phyloP scores from a whole-genome alignment of 331 rosid genomes.

The Rhamnella rubrinervis region DNA sequence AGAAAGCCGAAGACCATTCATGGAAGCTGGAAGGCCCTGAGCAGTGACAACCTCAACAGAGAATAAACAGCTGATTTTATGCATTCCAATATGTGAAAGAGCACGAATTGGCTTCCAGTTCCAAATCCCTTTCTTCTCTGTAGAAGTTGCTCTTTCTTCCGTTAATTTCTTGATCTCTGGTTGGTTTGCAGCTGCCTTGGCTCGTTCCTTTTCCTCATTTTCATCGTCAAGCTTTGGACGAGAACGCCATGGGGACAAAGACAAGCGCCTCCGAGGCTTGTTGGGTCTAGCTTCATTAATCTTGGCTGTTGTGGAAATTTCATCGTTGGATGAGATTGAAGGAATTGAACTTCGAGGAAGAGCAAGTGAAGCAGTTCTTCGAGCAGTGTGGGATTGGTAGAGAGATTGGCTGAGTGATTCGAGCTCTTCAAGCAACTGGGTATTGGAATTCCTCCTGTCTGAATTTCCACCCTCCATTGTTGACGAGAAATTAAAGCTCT shows the following conservation, averaged over 20 bases:
- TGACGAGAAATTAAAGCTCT: background rate
- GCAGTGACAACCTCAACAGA: slow-evolving; percentile 82
- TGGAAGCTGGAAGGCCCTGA: slow-evolving; percentile 89
- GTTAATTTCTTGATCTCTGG: slow-evolving; percentile 30
- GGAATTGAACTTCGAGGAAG: slow-evolving; percentile 70
- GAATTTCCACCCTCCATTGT: slow-evolving; percentile 56
- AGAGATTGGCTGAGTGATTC: slow-evolving; percentile 85
- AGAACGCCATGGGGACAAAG: slow-evolving; percentile 90
- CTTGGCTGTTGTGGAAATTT: slow-evolving; percentile 25
- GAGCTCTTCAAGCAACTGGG: slow-evolving; percentile 76
- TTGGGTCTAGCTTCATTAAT: slow-evolving; percentile 23
- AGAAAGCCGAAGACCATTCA: slow-evolving; percentile 86
- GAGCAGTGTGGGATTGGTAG: slow-evolving; percentile 57
- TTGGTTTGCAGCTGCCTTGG: slow-evolving; percentile 22
- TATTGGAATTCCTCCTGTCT: slow-evolving; percentile 49
- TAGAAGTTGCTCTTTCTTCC: slow-evolving; percentile 33
- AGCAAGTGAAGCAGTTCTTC: slow-evolving; percentile 92
- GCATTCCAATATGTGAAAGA: slow-evolving; percentile 80
- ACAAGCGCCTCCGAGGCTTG: slow-evolving; percentile 65
- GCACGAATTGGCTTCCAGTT: slow-evolving; percentile 93
- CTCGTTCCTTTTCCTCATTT: slow-evolving; percentile 1
- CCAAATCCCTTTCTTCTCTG: slow-evolving; percentile 88
- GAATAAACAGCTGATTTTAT: slow-evolving; percentile 75
- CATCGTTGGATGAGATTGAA: slow-evolving; percentile 45
- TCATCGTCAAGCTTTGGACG: slow-evolving; percentile 56